Evolutionary conservation across 805 yeast species (phyloP), one percentile per base, ranked within the genome.

Genomic region (Teunomyces barrocoloradensis): DNA sequence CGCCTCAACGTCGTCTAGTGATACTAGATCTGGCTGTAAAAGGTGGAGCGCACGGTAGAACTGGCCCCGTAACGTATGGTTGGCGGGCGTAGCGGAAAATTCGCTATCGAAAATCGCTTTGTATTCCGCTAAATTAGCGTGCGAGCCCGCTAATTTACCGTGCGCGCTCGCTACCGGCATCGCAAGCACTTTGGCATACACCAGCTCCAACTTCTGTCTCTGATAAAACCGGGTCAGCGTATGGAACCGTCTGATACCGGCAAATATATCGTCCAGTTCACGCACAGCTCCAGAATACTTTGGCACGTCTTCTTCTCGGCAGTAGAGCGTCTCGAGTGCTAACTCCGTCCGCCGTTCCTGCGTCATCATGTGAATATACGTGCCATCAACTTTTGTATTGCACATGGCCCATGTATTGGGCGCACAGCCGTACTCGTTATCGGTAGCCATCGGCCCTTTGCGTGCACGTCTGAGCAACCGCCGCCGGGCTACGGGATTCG

Each of bases 401-500:
- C 90, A 71, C 78, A 88, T 81, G 18, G 88, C 81, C 98, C 98
- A 91, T 21, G 87, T 79, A 55, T 89, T 89, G 4, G 82, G 73
- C 5, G 72, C 54, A 10, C 69, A 66, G 12, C 87, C 86, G 56
- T 78, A 83, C 46, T 78, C 81, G 48, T 77, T 77, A 53, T 80
- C 80, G 1, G 75, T 73, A 0, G 82, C 75, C 44, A 76, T 71
- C 5, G 75, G 73, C 12, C 77, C 77, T 56, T 80, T 80, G 46
- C 80, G 70, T 33, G 84, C 82, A 52, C 81, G 71, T 40, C 80
- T 74, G 20, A 81, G 53, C 56, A 71, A 59, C 36, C 77, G 58
- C 39, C 78, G 59, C 40, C 73, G 64, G 21, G 62, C 61, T 0
- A 63, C 65, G 1, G 75, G 70, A 6, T 63, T 68, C 21, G 77